Percentiles rank a stretch among this genome's conserved stretches.
These are phyloP conservation scores for Scleroderma citrinum DNA, from an alignment of 768 basidiomycete species.

Conservation along the genomic window DNA sequence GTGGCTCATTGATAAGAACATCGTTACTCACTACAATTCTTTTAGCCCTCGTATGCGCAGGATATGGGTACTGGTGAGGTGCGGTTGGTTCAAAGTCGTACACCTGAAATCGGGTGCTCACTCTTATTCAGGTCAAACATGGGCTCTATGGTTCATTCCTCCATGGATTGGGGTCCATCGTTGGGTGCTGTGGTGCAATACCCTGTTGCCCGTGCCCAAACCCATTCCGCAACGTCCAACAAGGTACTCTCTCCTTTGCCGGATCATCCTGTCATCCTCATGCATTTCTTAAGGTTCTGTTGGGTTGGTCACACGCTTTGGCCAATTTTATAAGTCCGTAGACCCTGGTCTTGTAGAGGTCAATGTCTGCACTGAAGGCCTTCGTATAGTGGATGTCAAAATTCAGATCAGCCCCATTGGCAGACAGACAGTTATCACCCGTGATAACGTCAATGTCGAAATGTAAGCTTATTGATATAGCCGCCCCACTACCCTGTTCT, in stretches of 20 bases:
- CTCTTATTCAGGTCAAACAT: conserved; percentile 56
- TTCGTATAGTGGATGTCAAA: conserved; percentile 88
- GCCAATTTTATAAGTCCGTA: conserved; percentile 94
- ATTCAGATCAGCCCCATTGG: conserved; percentile 91
- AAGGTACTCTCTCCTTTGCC: conserved; percentile 43
- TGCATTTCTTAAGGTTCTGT: conserved; percentile 55
- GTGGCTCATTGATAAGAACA: background rate
- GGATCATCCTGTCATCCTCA: conserved; percentile 12
- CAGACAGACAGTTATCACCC: conserved; percentile 84
- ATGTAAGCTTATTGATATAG: conserved; percentile 46
- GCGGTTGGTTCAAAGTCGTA: conserved; percentile 3
- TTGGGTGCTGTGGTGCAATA: conserved; percentile 69
- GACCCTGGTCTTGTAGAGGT: conserved; percentile 89
- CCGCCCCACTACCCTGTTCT: background rate
- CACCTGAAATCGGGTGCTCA: background rate
- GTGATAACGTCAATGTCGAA: conserved; percentile 94
- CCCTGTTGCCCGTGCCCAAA: conserved; percentile 85
- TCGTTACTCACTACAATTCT: background rate
- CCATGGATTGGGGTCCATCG: conserved; percentile 56
- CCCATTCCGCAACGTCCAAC: conserved; percentile 79
- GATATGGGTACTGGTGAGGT: conserved; percentile 70
- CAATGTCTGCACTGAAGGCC: conserved; percentile 89
- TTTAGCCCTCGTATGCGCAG: conserved; percentile 86
- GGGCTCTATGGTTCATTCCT: conserved; percentile 82
- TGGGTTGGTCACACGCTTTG: conserved; percentile 89